Evolutionary conservation across 176 grass and related monocot genomes (phyloP), one percentile per base, ranked within the genome.

Genomic region (Elaeis guineensis): DNA sequence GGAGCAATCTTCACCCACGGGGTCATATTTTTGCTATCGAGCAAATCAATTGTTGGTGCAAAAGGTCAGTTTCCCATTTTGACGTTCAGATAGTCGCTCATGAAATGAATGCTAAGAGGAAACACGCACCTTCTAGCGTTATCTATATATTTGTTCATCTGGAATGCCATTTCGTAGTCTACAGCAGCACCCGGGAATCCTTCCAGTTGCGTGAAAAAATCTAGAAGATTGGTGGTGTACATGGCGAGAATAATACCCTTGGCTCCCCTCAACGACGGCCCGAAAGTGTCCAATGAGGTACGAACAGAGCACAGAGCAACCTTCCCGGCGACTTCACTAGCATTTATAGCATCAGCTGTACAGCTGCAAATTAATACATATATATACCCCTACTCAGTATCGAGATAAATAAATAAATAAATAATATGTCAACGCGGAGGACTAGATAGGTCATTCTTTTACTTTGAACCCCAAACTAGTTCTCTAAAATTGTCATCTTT

Each of bases 151-250:
- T 52, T 14, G 14, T 0, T 0, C 18, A 72, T 72, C 50, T 22
- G 48, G 14, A 4, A 3, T 2, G 17, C 58, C 2, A 62, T 32
- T 16, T 62, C 69, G 3, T 35, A 25, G 69, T 72, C 69, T 0
- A 62, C 69, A 3, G 54, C 24, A 44, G 62, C 69, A 54, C 58
- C 53, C 9, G 59, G 26, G 49, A 62, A 11, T 17, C 58, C 50
- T 9, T 12, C 4, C 49, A 49, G 54, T 4, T 39, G 17, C 4
- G 9, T 0, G 6, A 52, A 19, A 7, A 5, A 3, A 0, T 61
- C 57, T 4, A 72, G 49, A 11, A 62, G 12, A 29, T 72, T 44
- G 25, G 5, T 29, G 3, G 58, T 72, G 69, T 61, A 51, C 18
- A 22, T 25, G 9, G 18, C 49, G 5, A 62, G 30, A 6, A 72